Evolutionary conservation across 306 rosid genomes (phyloP).

Genomic region (Mucuna pruriens): DNA sequence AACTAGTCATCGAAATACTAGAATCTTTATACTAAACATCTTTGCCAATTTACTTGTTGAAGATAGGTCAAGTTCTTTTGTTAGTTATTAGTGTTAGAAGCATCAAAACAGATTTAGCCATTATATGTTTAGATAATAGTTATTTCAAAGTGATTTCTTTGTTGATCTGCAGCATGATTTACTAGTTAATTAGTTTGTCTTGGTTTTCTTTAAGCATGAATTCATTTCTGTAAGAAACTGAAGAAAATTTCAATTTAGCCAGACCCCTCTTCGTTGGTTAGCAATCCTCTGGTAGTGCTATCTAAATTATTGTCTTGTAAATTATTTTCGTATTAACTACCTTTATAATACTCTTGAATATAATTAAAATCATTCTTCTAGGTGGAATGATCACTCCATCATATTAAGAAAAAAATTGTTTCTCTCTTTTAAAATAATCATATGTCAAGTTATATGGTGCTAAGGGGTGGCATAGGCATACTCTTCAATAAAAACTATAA

Average conservation of each 20-base stretch:
- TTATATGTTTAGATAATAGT: neutral
- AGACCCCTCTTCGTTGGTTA: neutral
- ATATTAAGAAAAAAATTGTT: no score
- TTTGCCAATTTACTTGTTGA: no score
- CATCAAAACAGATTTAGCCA: no score
- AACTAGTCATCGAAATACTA: no score
- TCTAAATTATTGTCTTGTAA: no score
- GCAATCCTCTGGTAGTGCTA: neutral
- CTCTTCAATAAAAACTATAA: slow-evolving; percentile 27
- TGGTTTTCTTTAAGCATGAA: neutral
- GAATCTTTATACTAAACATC: no score
- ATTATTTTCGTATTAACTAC: no score
- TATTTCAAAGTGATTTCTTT: slow-evolving; percentile 5
- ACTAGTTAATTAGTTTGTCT: slow-evolving; percentile 19
- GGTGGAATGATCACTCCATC: no score
- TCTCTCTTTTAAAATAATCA: neutral
- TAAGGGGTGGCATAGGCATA: neutral
- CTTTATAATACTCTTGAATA: no score
- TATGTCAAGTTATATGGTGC: neutral
- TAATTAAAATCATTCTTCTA: no score
- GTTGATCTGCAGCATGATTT: neutral
- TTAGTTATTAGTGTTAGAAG: no score
- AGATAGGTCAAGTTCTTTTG: no score
- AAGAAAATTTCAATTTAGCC: slow-evolving; percentile 14
- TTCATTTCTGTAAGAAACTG: neutral